Evolutionary conservation across 176 grass and related monocot species (phyloP), one percentile per base, ranked within the genome.

Genomic region (Hyparrhenia diplandra): DNA sequence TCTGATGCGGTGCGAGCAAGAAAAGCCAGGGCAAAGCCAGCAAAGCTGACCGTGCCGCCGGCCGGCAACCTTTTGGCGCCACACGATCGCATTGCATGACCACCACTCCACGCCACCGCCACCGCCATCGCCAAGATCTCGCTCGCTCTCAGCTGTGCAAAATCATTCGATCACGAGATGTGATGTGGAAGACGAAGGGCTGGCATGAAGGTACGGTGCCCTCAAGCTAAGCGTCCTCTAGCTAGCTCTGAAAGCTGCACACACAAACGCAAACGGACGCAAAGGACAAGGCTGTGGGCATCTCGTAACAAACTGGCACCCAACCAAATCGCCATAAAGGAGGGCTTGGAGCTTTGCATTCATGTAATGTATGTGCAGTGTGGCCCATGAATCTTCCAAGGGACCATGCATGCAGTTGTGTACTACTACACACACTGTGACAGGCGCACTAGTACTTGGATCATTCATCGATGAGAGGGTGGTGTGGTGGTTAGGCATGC

Each of bases 341-440:
- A 76, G 31, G 37, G 57, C 77, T 85, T 85, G 81, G 85, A 87
- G 28, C 72, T 63, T 75, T 75, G 65, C 43, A 12, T 31, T 60
- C 71, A 67, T 67, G 69, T 13, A 12, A 52, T 73, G 40, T 24
- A 17, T 71, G 58, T 17, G 73, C 42, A 25, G 37, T 43, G 86
- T 83, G 80, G 75, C 76, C 81, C 89, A 87, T 87, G 85, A 87
- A 91, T 80, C 81, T 84, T 87, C 66, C 82, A 85, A 83, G 63
- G 64, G 82, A 89, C 83, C 87, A 70, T 57, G 17, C 20, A 54
- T 54, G 51, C 51, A 0, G 51, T 54, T 16, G 51, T 3, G 49
- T 52, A 52, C 34, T 35, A n/a, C n/a, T n/a, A n/a, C n/a, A n/a
- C n/a, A 35, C 3, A 35, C 59, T 36, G 69, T 84, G 85, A 84